A percentile compares a stretch with the other conserved stretches of the same genome.
Evolutionary conservation across 306 rosid genomes (phyloP).

Genomic region (Trifolium fragiferum): DNA sequence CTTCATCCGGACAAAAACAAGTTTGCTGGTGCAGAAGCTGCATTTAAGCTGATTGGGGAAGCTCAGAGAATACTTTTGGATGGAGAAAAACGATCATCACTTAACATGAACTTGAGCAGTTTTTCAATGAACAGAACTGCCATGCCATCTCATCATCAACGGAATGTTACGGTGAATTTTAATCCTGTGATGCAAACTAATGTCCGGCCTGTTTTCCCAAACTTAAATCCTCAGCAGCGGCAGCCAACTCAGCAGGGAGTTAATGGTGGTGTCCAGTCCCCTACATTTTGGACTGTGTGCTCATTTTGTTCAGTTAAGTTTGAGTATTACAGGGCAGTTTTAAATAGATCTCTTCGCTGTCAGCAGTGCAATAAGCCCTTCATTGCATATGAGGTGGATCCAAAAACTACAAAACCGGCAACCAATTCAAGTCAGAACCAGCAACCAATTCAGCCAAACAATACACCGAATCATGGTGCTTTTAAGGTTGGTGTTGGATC

Average conservation of each 20-base stretch:
- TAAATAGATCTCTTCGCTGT: slow-evolving; percentile 73
- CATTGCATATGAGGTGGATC: slow-evolving; percentile 62
- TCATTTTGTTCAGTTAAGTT: slow-evolving; percentile 68
- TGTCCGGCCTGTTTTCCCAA: slow-evolving; percentile 48
- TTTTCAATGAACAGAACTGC: slow-evolving; percentile 46
- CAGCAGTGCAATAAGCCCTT: slow-evolving; percentile 65
- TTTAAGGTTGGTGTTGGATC: slow-evolving; percentile 53
- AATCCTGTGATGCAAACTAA: slow-evolving; percentile 55
- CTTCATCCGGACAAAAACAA: slow-evolving; percentile 99
- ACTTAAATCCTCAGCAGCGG: slow-evolving; percentile 51
- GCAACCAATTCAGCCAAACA: slow-evolving; percentile 52
- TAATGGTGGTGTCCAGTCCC: slow-evolving; percentile 35
- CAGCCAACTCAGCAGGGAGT: slow-evolving; percentile 56
- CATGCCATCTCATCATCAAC: slow-evolving; percentile 51
- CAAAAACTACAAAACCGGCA: slow-evolving; percentile 45
- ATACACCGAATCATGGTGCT: slow-evolving; percentile 42
- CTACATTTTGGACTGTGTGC: slow-evolving; percentile 84
- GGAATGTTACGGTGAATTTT: slow-evolving; percentile 45
- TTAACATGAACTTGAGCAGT: slow-evolving; percentile 61
- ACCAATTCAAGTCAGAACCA: slow-evolving; percentile 50
- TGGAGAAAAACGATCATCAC: slow-evolving; percentile 58
- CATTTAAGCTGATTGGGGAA: slow-evolving; percentile 90
- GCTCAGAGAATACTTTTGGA: slow-evolving; percentile 89
- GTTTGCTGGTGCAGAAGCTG: slow-evolving; percentile 93
- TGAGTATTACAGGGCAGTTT: slow-evolving; percentile 59